These are phyloP conservation scores for Fonsecaea erecta DNA, from an alignment of 2,329 filamentous ascomycete species.

Conservation along the genomic window DNA sequence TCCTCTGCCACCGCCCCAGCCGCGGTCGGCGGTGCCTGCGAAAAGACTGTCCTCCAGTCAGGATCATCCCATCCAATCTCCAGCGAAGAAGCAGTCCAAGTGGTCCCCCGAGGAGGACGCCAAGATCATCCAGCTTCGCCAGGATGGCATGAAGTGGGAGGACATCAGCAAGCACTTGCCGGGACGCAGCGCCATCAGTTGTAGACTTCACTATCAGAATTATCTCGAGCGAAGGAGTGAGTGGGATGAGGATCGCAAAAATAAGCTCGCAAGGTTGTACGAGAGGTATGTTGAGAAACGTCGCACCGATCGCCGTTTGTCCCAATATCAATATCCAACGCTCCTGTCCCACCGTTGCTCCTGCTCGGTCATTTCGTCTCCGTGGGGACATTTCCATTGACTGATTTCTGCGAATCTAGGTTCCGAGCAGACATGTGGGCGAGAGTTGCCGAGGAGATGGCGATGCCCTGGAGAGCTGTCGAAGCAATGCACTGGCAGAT, in stretches of 20 bases:
- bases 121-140: slow-evolving; percentile 89
- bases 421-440: slow-evolving; percentile 99
- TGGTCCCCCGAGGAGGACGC: slow-evolving; percentile 94
- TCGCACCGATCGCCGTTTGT: slow-evolving; percentile 29
- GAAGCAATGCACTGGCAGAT: slow-evolving; percentile 99
- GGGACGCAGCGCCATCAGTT: slow-evolving; percentile 90
- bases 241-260: slow-evolving; percentile 97
- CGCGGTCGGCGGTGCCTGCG: slow-evolving; percentile 32
- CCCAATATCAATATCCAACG: not conserved
- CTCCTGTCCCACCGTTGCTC: slow-evolving; percentile 11
- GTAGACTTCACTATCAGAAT: slow-evolving; percentile 94
- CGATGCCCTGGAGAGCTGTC: slow-evolving; percentile 89
- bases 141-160: slow-evolving; percentile 96
- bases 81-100: slow-evolving; percentile 93
- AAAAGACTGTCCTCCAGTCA: slow-evolving; percentile 47
- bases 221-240: slow-evolving; percentile 91
- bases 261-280: slow-evolving; percentile 91
- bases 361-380: slow-evolving; percentile 11
- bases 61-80: slow-evolving; percentile 59
- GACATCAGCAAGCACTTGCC: slow-evolving; percentile 92
- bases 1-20: slow-evolving; percentile 31
- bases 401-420: slow-evolving; percentile 54
- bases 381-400: slow-evolving; percentile 2
- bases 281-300: slow-evolving; percentile 71
- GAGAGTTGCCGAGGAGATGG: slow-evolving; percentile 92